Conservation (phyloP, 352 stramenopile genomes). For the Phytophthora meadii region DNA sequence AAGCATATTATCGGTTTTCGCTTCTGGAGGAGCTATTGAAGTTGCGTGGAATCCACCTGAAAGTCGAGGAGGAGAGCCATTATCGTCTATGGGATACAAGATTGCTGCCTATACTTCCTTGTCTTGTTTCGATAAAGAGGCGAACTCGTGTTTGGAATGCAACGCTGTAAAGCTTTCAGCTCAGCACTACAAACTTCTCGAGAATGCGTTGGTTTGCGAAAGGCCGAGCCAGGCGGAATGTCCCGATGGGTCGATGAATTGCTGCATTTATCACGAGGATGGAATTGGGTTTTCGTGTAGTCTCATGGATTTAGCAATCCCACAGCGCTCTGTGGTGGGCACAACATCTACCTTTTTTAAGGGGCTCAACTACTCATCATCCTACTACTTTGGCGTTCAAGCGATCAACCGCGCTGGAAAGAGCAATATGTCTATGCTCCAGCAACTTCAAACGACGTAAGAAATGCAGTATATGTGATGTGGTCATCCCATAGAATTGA, state of each 20-base stretch:
- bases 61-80: conserved; percentile 41
- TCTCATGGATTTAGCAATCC: conserved; percentile 5
- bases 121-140: conserved; percentile 37
- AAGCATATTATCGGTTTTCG: conserved; percentile 33
- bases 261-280: conserved; percentile 46
- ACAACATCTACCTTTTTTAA: conserved; percentile 51
- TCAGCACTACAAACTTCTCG: conserved; percentile 37
- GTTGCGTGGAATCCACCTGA: conserved; percentile 54
- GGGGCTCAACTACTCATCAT: conserved; percentile 51
- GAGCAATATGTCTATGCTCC: conserved; percentile 39
- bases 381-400: conserved; percentile 64
- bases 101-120: conserved; percentile 38
- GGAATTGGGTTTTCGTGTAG: conserved; percentile 36
- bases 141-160: conserved; percentile 37
- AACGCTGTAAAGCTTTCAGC: conserved; percentile 32
- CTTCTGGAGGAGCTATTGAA: conserved; percentile 58
- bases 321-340: conserved; percentile 33
- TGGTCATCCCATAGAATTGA: too few relatives aligned
- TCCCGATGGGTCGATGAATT: conserved; percentile 44
- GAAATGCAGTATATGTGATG: neutral
- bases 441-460: conserved; percentile 49
- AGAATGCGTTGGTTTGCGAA: conserved; percentile 21
- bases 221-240: conserved; percentile 30
- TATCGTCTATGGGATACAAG: conserved; percentile 57
- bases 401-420: conserved; percentile 48